Base-by-base conservation (phyloP, 140 eudicot species). In the Ambrosia hybrid region DNA sequence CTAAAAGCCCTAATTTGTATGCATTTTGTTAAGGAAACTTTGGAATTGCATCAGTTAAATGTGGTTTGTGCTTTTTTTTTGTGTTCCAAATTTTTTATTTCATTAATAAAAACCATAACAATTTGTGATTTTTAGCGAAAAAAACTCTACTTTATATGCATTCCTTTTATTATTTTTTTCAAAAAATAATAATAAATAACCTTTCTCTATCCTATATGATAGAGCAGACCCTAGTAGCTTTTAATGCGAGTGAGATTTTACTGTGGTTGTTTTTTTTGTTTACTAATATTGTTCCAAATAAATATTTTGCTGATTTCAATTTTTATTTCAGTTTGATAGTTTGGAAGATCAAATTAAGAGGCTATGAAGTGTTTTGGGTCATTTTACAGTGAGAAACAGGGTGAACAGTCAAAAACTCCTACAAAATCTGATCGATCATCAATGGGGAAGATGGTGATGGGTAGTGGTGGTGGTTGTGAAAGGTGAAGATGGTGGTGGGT, bases 281-380 rank as follows among this genome's bases (percentile, higher is more conserved):
- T 21, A 21, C 26, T 21, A 16, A 49, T 13, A 8, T 33, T 79
- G 13, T 70, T 63, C 10, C 37, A 37, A n/a, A 17, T 45, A 53
- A 17, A 4, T 49, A 63, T 45, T 43, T 33, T 79, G 30, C 66
- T 21, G 72, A 49, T 26, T 51, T 4, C 5, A 38, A 26, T 30
- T 60, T 41, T 36, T 5, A 26, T 67, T 73, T 63, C 73, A 48
- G 58, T 36, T 78, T 38, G 46, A 53, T 67, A 72, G 70, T 65
- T 63, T 49, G 45, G 62, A 78, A 65, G 73, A 34, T 41, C 36
- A 45, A 57, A 6, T 26, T 57, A 8, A 78, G 81, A 37, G 78
- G 82, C 76, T 45, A 92, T 92, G 98, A 83, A 79, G 83, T 92
- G 98, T 72, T 89, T 92, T 64, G 59, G 65, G 34, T 85, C 85